Evolutionary conservation across 305 asterid genomes (phyloP).

Genomic region (Fraxinus floribunda): DNA sequence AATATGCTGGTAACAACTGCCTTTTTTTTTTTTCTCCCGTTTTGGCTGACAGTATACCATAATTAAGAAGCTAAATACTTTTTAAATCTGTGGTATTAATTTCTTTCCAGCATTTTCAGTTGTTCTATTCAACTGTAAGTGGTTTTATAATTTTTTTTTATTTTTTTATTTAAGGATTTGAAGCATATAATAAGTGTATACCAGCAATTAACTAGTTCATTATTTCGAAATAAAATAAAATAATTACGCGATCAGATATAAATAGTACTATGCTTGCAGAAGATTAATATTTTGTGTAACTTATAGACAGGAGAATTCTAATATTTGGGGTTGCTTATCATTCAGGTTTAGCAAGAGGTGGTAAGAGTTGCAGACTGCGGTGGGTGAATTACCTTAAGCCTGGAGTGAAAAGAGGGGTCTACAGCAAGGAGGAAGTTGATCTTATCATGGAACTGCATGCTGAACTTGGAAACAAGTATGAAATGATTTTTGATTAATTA

Average conservation of each 20-base stretch:
- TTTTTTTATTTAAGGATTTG: neutral
- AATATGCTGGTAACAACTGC: constrained; percentile 10
- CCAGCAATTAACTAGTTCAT: neutral
- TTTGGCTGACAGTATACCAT: neutral
- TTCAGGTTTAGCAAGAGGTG: constrained; percentile 35
- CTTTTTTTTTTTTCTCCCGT: neutral
- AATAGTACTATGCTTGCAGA: neutral
- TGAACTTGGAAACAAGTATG: constrained; percentile 16
- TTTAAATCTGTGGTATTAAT: too few relatives aligned
- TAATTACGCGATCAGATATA: neutral
- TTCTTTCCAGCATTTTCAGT: neutral
- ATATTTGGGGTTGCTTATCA: neutral
- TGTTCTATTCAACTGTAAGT: neutral
- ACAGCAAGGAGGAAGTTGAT: constrained; percentile 26
- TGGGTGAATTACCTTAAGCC: neutral
- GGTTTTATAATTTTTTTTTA: neutral
- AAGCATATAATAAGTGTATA: neutral
- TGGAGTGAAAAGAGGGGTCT: constrained; percentile 21
- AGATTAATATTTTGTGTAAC: neutral
- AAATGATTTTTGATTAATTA: constrained; percentile 14
- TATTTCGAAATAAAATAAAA: neutral
- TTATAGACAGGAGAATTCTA: neutral
- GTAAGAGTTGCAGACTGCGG: neutral
- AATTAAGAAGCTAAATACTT: neutral
- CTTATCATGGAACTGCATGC: constrained; percentile 19